phyloP scores from a whole-genome alignment of 371 early-diverging fungal genomes.

The Catenaria anguillulae region DNA sequence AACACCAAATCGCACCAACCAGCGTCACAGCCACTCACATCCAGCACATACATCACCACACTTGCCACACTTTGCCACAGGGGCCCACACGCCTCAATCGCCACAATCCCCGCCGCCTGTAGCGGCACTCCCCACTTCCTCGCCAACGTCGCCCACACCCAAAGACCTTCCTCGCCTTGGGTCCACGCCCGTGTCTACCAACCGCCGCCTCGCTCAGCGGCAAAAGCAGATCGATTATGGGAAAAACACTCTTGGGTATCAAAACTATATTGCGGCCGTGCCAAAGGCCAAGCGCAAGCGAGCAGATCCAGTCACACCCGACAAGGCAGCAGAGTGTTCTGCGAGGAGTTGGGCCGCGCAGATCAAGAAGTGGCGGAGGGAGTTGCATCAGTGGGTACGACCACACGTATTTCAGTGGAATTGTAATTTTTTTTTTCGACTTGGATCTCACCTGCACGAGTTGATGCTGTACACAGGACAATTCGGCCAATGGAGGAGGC shows the following conservation, averaged over 20 bases:
- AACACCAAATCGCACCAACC: too few species aligned
- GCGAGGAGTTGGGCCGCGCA: conserved; percentile 13
- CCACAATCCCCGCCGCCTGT: background rate
- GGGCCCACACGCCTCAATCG: too few species aligned
- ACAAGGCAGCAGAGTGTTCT: conserved; percentile 10
- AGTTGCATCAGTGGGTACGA: conserved; percentile 9
- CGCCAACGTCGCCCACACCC: background rate
- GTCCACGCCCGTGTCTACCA: conserved; percentile 4
- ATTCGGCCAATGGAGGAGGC: too few species aligned
- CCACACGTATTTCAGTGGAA: too few species aligned
- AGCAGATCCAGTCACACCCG: conserved; percentile 12
- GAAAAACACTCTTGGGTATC: conserved; percentile 15
- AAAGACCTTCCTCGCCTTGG: background rate
- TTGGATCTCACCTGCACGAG: too few species aligned
- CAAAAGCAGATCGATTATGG: conserved; percentile 16
- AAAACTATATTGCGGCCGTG: conserved; percentile 7
- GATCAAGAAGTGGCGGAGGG: conserved; percentile 11
- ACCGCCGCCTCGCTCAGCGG: conserved; percentile 11
- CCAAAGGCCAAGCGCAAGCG: conserved; percentile 6
- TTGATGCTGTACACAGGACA: too few species aligned
- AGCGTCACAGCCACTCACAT: too few species aligned
- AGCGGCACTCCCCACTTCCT: background rate
- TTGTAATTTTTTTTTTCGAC: too few species aligned
- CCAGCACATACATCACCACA: too few species aligned
- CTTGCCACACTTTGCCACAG: too few species aligned